Conservation (phyloP, 202 grass and related monocot genomes). For the Eragrostis tef region DNA sequence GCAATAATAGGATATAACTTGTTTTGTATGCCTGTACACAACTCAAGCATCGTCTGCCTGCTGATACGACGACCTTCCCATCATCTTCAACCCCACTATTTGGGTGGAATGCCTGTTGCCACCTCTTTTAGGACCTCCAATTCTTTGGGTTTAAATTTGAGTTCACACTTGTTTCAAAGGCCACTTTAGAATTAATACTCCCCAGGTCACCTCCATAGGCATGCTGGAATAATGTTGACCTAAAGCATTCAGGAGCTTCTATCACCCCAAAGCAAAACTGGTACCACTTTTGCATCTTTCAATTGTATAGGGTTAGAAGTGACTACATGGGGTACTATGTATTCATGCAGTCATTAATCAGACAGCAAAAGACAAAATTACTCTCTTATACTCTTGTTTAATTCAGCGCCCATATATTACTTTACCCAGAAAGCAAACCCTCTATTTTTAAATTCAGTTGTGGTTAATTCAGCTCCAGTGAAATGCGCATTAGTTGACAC, state of each 20-base stretch:
- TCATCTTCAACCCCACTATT: constrained; percentile 31
- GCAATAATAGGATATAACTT: too few relatives aligned
- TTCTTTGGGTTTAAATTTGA: constrained; percentile 27
- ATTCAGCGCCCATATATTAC: neutral
- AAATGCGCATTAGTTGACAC: constrained; percentile 47
- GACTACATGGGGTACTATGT: neutral
- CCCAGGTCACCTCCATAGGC: neutral
- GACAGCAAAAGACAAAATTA: neutral
- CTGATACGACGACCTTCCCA: neutral
- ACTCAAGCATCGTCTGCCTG: constrained; percentile 6
- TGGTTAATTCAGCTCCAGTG: constrained; percentile 16
- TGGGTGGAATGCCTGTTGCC: neutral
- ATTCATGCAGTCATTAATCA: constrained; percentile 38
- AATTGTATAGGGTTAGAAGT: constrained; percentile 13
- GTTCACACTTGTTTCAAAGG: constrained; percentile 26
- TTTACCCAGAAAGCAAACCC: constrained; percentile 15
- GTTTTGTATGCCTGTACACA: constrained; percentile 2
- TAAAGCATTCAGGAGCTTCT: constrained; percentile 7
- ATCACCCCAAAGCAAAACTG: constrained; percentile 27
- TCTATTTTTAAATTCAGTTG: constrained; percentile 16
- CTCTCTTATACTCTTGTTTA: constrained; percentile 2
- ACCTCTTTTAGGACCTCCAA: constrained; percentile 11
- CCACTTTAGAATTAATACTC: neutral
- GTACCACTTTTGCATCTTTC: constrained; percentile 22
- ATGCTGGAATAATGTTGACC: constrained; percentile 18